These are phyloP conservation scores for Scutellaria galericulata DNA, from an alignment of 257 asterid genomes.

Conservation along the genomic window DNA sequence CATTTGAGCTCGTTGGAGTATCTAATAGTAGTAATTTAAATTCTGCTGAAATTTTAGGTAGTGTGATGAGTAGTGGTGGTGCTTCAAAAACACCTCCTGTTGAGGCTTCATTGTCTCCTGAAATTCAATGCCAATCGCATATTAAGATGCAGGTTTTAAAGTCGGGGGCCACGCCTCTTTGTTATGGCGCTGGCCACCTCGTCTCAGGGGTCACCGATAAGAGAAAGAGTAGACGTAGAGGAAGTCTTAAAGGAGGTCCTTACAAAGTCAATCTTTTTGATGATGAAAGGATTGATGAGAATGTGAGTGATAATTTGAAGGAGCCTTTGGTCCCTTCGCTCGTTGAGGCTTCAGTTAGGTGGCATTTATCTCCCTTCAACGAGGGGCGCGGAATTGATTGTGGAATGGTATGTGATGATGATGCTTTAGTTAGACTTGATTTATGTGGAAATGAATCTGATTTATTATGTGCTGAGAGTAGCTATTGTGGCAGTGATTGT, in stretches of 20 bases:
- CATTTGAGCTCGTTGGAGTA: conserved; percentile 26
- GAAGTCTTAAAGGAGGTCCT: conserved; percentile 63
- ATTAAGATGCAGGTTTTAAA: conserved; percentile 43
- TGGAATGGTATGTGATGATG: conserved; percentile 21
- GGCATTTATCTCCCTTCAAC: conserved; percentile 57
- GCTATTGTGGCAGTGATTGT: conserved; percentile 31
- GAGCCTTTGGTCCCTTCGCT: conserved; percentile 60
- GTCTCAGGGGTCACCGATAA: conserved; percentile 77
- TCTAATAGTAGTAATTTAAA: conserved; percentile 26
- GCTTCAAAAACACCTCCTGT: conserved; percentile 75
- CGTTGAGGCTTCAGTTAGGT: conserved; percentile 64
- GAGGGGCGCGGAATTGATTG: conserved; percentile 39
- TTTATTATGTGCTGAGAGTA: neutral
- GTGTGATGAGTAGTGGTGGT: conserved; percentile 26
- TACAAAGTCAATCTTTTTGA: conserved; percentile 31
- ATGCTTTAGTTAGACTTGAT: conserved; percentile 30
- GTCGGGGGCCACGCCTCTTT: conserved; percentile 64
- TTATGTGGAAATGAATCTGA: conserved; percentile 36
- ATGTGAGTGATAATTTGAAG: conserved; percentile 34
- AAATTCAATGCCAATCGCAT: conserved; percentile 57
- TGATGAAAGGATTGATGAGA: conserved; percentile 30
- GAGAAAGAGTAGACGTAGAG: conserved; percentile 76
- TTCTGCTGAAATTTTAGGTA: conserved; percentile 36
- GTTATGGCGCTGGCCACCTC: conserved; percentile 83
- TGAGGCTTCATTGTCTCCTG: conserved; percentile 87